phyloP scores from a whole-genome alignment of 2,329 filamentous ascomycete genomes.

The Hypoxylon sp. region DNA sequence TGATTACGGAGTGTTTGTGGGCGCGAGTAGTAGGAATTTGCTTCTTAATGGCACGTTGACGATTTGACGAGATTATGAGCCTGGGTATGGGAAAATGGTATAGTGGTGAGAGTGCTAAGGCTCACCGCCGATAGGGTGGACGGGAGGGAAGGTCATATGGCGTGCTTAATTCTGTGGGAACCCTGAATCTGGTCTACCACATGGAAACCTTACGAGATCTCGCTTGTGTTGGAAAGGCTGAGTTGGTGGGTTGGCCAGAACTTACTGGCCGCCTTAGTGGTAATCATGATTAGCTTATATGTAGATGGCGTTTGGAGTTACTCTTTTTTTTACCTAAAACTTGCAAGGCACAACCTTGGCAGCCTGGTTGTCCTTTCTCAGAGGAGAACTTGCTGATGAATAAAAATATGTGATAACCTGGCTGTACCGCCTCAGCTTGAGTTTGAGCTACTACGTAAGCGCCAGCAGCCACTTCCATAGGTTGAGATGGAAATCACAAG shows the following conservation, averaged over 20 bases:
- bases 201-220: slow-evolving; percentile 10
- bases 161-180: not conserved
- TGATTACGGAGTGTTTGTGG: slow-evolving; percentile 62
- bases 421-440: slow-evolving; percentile 18
- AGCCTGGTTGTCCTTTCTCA: slow-evolving; percentile 4
- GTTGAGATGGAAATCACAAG: slow-evolving; percentile 7
- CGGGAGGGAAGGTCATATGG: not conserved
- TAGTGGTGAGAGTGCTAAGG: too few relatives aligned
- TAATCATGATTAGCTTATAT: slow-evolving; percentile 16
- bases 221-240: slow-evolving; percentile 6
- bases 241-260: slow-evolving; percentile 13
- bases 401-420: not conserved
- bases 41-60: slow-evolving; percentile 58
- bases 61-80: slow-evolving; percentile 48
- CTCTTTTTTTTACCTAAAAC: not conserved
- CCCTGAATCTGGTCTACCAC: slow-evolving; percentile 25
- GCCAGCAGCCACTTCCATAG: slow-evolving; percentile 1
- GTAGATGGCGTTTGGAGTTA: not conserved
- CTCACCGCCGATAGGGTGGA: not conserved
- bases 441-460: slow-evolving; percentile 6
- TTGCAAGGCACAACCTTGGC: slow-evolving; percentile 1
- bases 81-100: slow-evolving; percentile 28
- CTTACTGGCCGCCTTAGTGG: slow-evolving; percentile 12
- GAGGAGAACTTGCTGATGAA: not conserved
- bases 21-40: slow-evolving; percentile 63